Conservation (phyloP, 2,329 filamentous ascomycete species). For the Penicillium janthinellum region DNA sequence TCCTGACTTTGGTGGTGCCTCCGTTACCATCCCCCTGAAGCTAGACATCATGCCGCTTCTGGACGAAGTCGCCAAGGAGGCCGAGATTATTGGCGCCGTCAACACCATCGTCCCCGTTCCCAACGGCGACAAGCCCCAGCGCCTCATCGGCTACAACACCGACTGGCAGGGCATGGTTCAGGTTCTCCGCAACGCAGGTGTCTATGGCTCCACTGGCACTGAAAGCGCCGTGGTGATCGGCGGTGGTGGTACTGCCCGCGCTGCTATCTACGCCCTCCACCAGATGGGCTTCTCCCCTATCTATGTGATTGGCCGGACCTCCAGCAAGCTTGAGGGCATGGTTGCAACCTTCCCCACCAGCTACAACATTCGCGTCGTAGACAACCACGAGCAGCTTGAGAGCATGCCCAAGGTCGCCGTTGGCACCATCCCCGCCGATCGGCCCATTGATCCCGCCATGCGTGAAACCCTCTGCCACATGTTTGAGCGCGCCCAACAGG, state of each 20-base stretch:
- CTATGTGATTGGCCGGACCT: slow-evolving; percentile 79
- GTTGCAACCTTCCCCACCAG: slow-evolving; percentile 70
- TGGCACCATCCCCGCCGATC: slow-evolving; percentile 87
- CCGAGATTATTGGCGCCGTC: slow-evolving; percentile 82
- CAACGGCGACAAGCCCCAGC: slow-evolving; percentile 46
- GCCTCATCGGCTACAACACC: slow-evolving; percentile 84
- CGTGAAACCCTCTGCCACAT: slow-evolving; percentile 63
- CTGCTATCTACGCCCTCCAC: slow-evolving; percentile 85
- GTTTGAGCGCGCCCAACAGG: slow-evolving; percentile 52
- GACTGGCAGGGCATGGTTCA: slow-evolving; percentile 93
- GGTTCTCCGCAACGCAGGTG: slow-evolving; percentile 70
- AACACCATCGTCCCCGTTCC: slow-evolving; percentile 80
- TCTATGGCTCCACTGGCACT: slow-evolving; percentile 47
- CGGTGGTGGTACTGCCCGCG: slow-evolving; percentile 86
- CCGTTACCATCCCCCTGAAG: slow-evolving; percentile 94
- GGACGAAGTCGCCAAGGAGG: slow-evolving; percentile 77
- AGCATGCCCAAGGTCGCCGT: slow-evolving; percentile 71
- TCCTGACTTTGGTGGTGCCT: slow-evolving; percentile 84
- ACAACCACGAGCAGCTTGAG: slow-evolving; percentile 54
- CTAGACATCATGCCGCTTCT: slow-evolving; percentile 80
- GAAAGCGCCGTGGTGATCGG: slow-evolving; percentile 78
- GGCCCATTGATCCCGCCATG: slow-evolving; percentile 73
- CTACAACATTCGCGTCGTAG: slow-evolving; percentile 71
- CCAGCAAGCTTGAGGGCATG: slow-evolving; percentile 67
- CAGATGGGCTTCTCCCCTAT: slow-evolving; percentile 82